Conservation (phyloP, 2,329 filamentous ascomycete genomes). For the Aureobasidium sp. region DNA sequence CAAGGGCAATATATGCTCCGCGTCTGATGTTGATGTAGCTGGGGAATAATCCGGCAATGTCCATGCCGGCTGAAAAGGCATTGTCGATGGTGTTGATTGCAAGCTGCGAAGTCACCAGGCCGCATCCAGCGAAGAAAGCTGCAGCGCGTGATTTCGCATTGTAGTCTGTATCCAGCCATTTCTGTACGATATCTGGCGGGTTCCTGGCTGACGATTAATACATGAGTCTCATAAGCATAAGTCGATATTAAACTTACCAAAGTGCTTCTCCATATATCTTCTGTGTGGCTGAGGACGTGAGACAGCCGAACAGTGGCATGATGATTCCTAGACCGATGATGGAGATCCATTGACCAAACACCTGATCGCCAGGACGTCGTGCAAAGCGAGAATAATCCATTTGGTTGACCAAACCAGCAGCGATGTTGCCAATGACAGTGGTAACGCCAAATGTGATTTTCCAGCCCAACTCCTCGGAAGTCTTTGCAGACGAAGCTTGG, state of each 20-base stretch:
- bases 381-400: slow-evolving; percentile 27
- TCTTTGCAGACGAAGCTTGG: slow-evolving; percentile 16
- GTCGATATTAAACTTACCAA: slow-evolving; percentile 26
- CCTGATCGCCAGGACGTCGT: slow-evolving; percentile 32
- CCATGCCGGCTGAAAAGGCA: slow-evolving; percentile 45
- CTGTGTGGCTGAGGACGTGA: slow-evolving; percentile 45
- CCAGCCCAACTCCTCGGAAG: slow-evolving; percentile 30
- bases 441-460: slow-evolving; percentile 31
- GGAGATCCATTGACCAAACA: slow-evolving; percentile 36
- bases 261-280: slow-evolving; percentile 43
- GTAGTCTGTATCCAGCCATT: slow-evolving; percentile 26
- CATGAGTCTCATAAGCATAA: not conserved
- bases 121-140: slow-evolving; percentile 39
- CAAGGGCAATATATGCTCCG: slow-evolving; percentile 41
- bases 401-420: slow-evolving; percentile 39
- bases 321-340: slow-evolving; percentile 42
- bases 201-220: slow-evolving; percentile 18
- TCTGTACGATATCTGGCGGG: slow-evolving; percentile 34
- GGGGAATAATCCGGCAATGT: slow-evolving; percentile 45
- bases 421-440: slow-evolving; percentile 35
- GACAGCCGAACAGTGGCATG: slow-evolving; percentile 1
- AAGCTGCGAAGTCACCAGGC: slow-evolving; percentile 38
- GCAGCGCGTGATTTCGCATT: slow-evolving; percentile 28
- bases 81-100: slow-evolving; percentile 40
- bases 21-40: slow-evolving; percentile 49